Conservation (phyloP, 306 rosid species). For the Vicia sativa region DNA sequence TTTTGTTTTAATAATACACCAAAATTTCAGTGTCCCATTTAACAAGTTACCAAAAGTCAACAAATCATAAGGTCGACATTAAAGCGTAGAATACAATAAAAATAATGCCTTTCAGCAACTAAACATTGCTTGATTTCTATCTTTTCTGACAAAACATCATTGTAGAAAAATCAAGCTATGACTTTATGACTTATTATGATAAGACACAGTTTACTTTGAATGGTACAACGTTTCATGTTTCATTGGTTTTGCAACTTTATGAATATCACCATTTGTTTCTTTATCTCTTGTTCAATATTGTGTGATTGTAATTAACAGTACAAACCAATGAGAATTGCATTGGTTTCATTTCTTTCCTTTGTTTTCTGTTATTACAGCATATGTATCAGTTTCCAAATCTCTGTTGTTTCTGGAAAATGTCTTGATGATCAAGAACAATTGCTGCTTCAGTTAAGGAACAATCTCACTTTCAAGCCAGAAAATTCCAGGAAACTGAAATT, state of each 20-base stretch:
- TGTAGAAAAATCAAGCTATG: background rate
- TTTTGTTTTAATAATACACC: constrained; percentile 32
- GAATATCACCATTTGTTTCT: constrained; percentile 4
- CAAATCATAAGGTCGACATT: background rate
- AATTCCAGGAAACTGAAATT: constrained; percentile 30
- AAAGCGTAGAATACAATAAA: constrained; percentile 32
- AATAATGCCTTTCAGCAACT: constrained; percentile 4
- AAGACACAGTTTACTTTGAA: constrained; percentile 41
- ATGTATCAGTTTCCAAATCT: constrained; percentile 22
- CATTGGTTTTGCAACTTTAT: constrained; percentile 34
- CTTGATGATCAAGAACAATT: constrained; percentile 46
- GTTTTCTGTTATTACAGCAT: constrained; percentile 18
- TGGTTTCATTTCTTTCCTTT: constrained; percentile 40
- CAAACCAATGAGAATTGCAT: constrained; percentile 43
- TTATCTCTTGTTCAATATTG: constrained; percentile 23
- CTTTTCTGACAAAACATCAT: constrained; percentile 27
- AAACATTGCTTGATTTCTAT: background rate
- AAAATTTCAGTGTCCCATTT: constrained; percentile 26
- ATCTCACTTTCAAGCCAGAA: background rate
- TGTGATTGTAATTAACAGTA: constrained; percentile 13
- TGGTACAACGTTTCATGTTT: constrained; percentile 12
- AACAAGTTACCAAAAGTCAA: constrained; percentile 39
- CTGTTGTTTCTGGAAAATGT: constrained; percentile 42
- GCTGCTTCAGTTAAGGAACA: constrained; percentile 50
- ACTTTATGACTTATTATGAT: constrained; percentile 9